Evolutionary conservation across 108 stramenopile genomes (phyloP), one percentile per base, ranked within the genome.

Genomic region (Pseudonitzschia delicatissima): DNA sequence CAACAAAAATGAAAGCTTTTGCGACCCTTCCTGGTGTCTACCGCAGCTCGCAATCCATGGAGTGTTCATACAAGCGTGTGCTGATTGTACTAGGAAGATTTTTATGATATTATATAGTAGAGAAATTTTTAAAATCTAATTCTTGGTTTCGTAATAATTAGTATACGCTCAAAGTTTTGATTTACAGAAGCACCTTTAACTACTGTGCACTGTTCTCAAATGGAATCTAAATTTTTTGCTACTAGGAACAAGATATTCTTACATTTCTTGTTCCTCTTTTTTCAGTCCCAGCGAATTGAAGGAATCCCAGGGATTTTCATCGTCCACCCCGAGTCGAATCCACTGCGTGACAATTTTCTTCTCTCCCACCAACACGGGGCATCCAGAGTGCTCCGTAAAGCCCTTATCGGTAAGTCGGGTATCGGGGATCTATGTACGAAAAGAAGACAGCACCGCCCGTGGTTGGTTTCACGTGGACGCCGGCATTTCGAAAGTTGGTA

Each of bases 341-440:
- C 97, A 98, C 76, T 97, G 90, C 3, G 97, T 98, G 9, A 96
- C 88, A 69, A 97, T 96, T 77, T 92, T 92, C 82, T 97, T 97
- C 71, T 89, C 87, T 9, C 97, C 97, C 64, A 87, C 84, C 52
- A 85, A 53, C 25, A 97, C 93, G 3, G 97, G 97, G 69, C 97
- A 97, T 49, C 97, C 97, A 39, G 81, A 81, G 66, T 97, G 94
- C 36, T 93, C 84, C 17, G 94, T 95, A 59, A 86, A 83, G 18
- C 69, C 76, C 62, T 62, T 77, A 64, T 91, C 91, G 85, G 78
- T 93, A 27, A 83, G 68, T 72, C 72, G 77, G 20, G 79, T 78
- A 2, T 68, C 78, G 1, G 87, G n/a, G 87, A 70, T 89, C 89
- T 50, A 93, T 93, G 65, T 89, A 91, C 23, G 82, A 86, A 74